Conservation (phyloP, 345 rosid species). For the Chamaenerion angustifolium region DNA sequence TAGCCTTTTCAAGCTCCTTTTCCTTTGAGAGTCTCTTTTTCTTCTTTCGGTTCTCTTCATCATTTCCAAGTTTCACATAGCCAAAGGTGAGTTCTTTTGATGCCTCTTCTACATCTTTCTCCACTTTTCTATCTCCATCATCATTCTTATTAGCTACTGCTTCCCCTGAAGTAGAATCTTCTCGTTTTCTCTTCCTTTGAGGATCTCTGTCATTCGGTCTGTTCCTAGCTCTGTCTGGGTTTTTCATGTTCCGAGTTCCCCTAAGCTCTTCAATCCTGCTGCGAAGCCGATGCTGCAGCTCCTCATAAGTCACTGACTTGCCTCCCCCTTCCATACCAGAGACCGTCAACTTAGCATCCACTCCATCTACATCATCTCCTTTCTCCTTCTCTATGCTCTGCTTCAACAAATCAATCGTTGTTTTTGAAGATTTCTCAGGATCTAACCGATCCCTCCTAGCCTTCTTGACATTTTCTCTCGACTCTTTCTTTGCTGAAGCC, state of each 20-base stretch:
- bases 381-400: conserved; percentile 57
- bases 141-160: conserved; percentile 13
- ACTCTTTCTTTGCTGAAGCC: conserved; percentile 50
- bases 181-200: conserved; percentile 45
- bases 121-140: conserved; percentile 23
- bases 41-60: conserved; percentile 36
- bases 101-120: conserved; percentile 57
- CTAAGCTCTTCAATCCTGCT: conserved; percentile 58
- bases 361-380: conserved; percentile 33
- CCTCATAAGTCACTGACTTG: conserved; percentile 51
- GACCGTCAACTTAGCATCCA: conserved; percentile 18
- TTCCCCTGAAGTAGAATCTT: conserved; percentile 31
- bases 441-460: conserved; percentile 72
- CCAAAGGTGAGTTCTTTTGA: conserved; percentile 59
- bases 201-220: conserved; percentile 12
- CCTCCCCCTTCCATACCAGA: conserved; percentile 26
- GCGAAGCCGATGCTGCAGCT: conserved; percentile 54
- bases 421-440: conserved; percentile 41
- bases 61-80: conserved; percentile 58
- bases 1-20: conserved; percentile 57
- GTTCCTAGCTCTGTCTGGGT: conserved; percentile 14
- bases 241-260: conserved; percentile 30
- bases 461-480: conserved; percentile 57
- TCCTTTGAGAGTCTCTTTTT: conserved; percentile 49
- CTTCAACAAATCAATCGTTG: conserved; percentile 59